phyloP scores from a whole-genome alignment of 2,329 filamentous ascomycete genomes.

The Lithohypha guttulata region DNA sequence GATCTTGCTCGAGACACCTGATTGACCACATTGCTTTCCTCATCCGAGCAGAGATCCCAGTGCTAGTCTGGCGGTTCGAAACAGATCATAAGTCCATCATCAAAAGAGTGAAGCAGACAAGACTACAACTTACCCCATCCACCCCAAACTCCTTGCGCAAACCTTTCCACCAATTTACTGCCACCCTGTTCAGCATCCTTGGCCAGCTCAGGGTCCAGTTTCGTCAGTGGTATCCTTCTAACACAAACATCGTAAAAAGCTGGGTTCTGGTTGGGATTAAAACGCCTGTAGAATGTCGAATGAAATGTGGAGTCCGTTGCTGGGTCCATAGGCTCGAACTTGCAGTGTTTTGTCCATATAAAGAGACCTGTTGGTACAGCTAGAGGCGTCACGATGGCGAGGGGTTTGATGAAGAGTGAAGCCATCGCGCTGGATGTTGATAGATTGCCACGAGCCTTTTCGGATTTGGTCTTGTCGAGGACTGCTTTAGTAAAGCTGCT shows the following conservation, averaged over 20 bases:
- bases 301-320: constrained; percentile 52
- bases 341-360: constrained; percentile 42
- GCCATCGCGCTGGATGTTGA: too few species aligned
- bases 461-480: too few species aligned
- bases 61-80: too few species aligned
- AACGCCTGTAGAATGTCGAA: constrained; percentile 44
- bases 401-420: too few species aligned
- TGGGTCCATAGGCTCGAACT: constrained; percentile 45
- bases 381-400: too few species aligned
- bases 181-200: constrained; percentile 41
- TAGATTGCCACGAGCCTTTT: too few species aligned
- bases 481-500: too few species aligned
- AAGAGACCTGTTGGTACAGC: constrained; percentile 44
- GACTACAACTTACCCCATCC: constrained; percentile 47
- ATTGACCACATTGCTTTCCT: too few species aligned
- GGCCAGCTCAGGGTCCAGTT: constrained; percentile 55
- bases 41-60: too few species aligned
- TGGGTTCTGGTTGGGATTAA: constrained; percentile 54
- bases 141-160: constrained; percentile 58
- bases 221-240: constrained; percentile 50
- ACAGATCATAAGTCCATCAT: not conserved
- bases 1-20: too few species aligned
- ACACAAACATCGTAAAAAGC: constrained; percentile 55
- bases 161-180: constrained; percentile 48
- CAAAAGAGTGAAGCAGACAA: not conserved